A percentile compares a stretch with the other conserved stretches of the same genome.
phyloP scores from a whole-genome alignment of 148 eudicot genomes.

The Oxyria digyna region DNA sequence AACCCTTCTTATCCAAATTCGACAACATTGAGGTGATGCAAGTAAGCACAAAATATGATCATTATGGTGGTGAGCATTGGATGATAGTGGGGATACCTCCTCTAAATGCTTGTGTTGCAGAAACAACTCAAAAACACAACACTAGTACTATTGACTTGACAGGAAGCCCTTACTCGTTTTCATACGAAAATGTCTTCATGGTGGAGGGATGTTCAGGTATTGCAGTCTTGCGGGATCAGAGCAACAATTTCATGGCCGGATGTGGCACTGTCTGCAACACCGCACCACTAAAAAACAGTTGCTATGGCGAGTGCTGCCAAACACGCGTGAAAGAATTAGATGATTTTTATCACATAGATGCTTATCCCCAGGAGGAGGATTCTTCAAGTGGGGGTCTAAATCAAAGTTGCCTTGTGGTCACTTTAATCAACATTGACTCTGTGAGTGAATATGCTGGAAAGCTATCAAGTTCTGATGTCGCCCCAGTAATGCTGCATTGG shows the following conservation, averaged over 20 bases:
- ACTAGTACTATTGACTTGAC: neutral
- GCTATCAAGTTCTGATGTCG: neutral
- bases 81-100: neutral
- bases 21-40: neutral
- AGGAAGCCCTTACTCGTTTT: neutral
- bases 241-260: neutral
- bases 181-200: neutral
- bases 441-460: neutral
- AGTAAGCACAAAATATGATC: too few relatives aligned
- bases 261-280: conserved; percentile 2
- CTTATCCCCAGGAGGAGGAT: neutral
- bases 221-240: neutral
- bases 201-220: neutral
- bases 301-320: conserved; percentile 1
- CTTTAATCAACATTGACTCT: neutral
- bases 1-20: neutral
- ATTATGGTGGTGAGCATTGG: too few relatives aligned
- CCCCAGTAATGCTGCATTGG: neutral
- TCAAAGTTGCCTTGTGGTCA: neutral
- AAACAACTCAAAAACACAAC: neutral
- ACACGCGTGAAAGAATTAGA: neutral
- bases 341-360: neutral
- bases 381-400: too few relatives aligned
- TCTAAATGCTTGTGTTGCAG: neutral
- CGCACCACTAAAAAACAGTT: neutral